A percentile compares a stretch with the other conserved stretches of the same genome.
Conservation (phyloP, 352 stramenopile species). For the Pythium rishiriense region DNA sequence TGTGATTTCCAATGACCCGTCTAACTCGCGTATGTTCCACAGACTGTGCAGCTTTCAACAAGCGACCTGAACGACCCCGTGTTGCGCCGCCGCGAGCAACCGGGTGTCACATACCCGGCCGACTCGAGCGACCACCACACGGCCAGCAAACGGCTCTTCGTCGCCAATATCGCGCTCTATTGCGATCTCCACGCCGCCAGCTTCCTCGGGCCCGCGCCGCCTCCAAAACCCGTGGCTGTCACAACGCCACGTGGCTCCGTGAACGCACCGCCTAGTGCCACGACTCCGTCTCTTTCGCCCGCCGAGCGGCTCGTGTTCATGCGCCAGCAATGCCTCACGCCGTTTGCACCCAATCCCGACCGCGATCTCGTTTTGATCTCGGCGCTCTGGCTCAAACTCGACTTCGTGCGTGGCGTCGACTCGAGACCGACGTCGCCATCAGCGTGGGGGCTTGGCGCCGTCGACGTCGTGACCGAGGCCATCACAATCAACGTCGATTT, state of each 20-base stretch:
- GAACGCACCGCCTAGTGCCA: too few relatives aligned
- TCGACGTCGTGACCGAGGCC: constrained; percentile 62
- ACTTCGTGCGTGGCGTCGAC: constrained; percentile 33
- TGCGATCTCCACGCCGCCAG: constrained; percentile 50
- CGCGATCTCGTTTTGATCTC: constrained; percentile 53
- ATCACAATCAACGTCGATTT: constrained; percentile 61
- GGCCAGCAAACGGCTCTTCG: constrained; percentile 57
- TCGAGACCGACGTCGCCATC: neutral
- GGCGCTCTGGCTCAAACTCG: constrained; percentile 65
- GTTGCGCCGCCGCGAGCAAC: constrained; percentile 53
- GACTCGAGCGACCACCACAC: constrained; percentile 23
- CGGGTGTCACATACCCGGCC: constrained; percentile 46
- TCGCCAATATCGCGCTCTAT: constrained; percentile 66
- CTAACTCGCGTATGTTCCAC: neutral
- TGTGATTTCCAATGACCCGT: neutral
- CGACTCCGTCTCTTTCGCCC: neutral
- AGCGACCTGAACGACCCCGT: constrained; percentile 60
- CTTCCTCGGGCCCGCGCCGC: constrained; percentile 13
- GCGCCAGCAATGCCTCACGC: constrained; percentile 34
- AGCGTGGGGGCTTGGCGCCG: constrained; percentile 31
- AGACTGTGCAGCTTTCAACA: constrained; percentile 60
- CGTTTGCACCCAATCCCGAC: constrained; percentile 32
- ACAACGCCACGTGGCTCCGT: constrained; percentile 1
- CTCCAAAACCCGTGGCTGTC: neutral
- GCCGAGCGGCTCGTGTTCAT: constrained; percentile 28